phyloP scores from a whole-genome alignment of 192 early-diverging fungal genomes.

The Coemansia sp. region DNA sequence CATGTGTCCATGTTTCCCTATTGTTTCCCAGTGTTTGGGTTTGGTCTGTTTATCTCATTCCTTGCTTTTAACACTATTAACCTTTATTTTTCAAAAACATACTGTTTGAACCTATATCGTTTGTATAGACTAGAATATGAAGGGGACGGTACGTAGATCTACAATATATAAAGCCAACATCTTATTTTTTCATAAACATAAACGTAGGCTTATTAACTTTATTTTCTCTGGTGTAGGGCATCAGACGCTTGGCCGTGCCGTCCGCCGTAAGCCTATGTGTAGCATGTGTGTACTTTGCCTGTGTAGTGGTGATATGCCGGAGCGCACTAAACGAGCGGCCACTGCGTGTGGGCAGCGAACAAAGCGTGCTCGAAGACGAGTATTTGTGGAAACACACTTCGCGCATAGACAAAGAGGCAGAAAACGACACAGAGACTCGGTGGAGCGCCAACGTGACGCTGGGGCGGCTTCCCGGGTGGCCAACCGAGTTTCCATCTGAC shows the following conservation, averaged over 20 bases:
- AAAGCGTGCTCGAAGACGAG: background rate
- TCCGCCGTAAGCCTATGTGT: conserved; percentile 24
- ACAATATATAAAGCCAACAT: background rate
- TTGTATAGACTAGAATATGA: background rate
- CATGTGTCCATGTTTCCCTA: too few relatives aligned
- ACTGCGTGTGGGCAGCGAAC: background rate
- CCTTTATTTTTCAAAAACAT: background rate
- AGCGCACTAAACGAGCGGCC: background rate
- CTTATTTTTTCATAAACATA: too few relatives aligned
- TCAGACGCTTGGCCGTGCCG: conserved; percentile 29
- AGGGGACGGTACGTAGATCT: conserved; percentile 13
- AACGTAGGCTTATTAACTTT: background rate
- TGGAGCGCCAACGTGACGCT: conserved; percentile 9
- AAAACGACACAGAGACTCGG: background rate
- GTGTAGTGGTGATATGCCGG: conserved; percentile 19
- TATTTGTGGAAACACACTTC: background rate
- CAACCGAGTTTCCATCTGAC: conserved; percentile 32
- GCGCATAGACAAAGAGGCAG: background rate
- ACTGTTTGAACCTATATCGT: background rate
- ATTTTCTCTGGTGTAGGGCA: conserved; percentile 19
- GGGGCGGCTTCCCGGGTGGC: conserved; percentile 39
- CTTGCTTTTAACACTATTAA: background rate
- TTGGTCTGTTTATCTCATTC: too few relatives aligned
- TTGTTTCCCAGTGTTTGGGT: too few relatives aligned
- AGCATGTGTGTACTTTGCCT: conserved; percentile 28